Conservation (phyloP, 441 rosid genomes). For the Biscutella laevigata region DNA sequence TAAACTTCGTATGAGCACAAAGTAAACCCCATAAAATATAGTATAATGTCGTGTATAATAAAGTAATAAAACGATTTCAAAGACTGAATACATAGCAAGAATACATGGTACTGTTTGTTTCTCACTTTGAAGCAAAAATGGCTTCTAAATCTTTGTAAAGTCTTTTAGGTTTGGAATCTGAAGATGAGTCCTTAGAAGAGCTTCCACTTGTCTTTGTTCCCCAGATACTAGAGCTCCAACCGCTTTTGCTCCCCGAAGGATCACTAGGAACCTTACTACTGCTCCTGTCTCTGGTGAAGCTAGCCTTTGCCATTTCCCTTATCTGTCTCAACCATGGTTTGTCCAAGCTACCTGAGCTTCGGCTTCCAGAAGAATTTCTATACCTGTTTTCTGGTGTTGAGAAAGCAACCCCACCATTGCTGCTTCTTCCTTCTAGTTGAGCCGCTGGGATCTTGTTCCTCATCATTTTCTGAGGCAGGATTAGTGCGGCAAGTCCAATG, state of each 20-base stretch:
- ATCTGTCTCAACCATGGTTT: slow-evolving; percentile 70
- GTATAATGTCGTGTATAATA: no score
- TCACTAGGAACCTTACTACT: slow-evolving; percentile 36
- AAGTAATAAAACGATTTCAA: no score
- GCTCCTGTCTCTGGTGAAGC: slow-evolving; percentile 57
- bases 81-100: background rate
- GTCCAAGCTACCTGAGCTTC: slow-evolving; percentile 51
- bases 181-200: slow-evolving; percentile 41
- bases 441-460: slow-evolving; percentile 36
- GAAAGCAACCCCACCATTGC: slow-evolving; percentile 24
- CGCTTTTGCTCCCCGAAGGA: slow-evolving; percentile 63
- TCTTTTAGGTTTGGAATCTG: slow-evolving; percentile 51
- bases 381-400: slow-evolving; percentile 42
- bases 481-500: slow-evolving; percentile 48
- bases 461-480: slow-evolving; percentile 40
- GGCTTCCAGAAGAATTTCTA: slow-evolving; percentile 33
- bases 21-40: background rate
- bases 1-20: background rate
- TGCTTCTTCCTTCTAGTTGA: slow-evolving; percentile 28
- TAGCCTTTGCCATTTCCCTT: slow-evolving; percentile 70
- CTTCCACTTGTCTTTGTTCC: slow-evolving; percentile 51
- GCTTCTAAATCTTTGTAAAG: slow-evolving; percentile 77
- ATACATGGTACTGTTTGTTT: background rate
- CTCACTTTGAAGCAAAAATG: slow-evolving; percentile 71
- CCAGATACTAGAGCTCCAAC: slow-evolving; percentile 69